Evolutionary conservation across 768 basidiomycete species (phyloP).

Genomic region (Leccinum broughii): DNA sequence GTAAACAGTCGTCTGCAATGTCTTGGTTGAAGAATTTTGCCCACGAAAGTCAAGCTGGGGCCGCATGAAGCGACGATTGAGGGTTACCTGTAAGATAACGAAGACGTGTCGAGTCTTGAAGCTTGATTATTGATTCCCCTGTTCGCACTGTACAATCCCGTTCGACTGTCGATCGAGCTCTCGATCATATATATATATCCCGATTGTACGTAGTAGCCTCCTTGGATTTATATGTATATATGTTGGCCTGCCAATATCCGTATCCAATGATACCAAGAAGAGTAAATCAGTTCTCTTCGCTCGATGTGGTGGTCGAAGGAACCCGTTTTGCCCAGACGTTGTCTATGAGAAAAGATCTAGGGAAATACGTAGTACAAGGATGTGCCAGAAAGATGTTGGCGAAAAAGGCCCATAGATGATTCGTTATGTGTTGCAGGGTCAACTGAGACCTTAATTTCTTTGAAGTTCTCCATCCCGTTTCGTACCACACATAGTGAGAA

Average conservation of each 20-base stretch:
- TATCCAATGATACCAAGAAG: background rate
- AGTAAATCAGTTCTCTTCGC: background rate
- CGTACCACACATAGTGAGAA: slow-evolving; percentile 45
- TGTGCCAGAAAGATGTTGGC: background rate
- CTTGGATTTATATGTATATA: background rate
- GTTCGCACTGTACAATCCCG: background rate
- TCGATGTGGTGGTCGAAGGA: background rate
- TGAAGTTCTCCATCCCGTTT: slow-evolving; percentile 38
- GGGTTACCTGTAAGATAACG: background rate
- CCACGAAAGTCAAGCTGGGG: slow-evolving; percentile 27
- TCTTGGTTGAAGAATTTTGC: slow-evolving; percentile 27
- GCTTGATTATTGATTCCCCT: background rate
- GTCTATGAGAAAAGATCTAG: background rate
- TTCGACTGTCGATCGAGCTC: background rate
- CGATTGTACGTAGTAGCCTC: background rate
- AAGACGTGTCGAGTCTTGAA: background rate
- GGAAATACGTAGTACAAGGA: background rate
- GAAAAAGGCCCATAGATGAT: background rate
- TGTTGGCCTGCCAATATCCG: background rate
- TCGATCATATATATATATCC: background rate
- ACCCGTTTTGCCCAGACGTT: background rate
- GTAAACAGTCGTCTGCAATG: slow-evolving; percentile 17
- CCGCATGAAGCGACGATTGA: slow-evolving; percentile 2
- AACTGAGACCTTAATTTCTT: slow-evolving; percentile 1
- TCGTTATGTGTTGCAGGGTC: background rate